Percentiles rank a stretch among this genome's conserved stretches.
Evolutionary conservation across 768 basidiomycete genomes (phyloP).

Genomic region (Auricularia sp.): DNA sequence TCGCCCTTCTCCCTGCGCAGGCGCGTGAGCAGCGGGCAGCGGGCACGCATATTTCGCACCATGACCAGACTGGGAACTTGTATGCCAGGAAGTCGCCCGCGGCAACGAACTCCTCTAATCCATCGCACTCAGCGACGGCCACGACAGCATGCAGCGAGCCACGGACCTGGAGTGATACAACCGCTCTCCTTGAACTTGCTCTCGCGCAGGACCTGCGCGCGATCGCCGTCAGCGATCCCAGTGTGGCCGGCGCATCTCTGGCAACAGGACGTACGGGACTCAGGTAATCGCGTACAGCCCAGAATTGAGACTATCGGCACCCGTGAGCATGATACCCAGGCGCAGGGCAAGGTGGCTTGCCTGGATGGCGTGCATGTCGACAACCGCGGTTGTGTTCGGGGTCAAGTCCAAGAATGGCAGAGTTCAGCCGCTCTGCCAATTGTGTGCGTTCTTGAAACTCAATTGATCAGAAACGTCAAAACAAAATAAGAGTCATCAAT

Average conservation of each 20-base stretch:
- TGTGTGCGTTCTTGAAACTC: neutral
- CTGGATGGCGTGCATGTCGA: conserved; percentile 13
- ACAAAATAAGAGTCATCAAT: neutral
- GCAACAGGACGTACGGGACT: conserved; percentile 57
- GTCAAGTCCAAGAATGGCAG: neutral
- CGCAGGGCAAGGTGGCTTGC: neutral
- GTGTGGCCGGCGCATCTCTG: conserved; percentile 10
- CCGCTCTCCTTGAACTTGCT: conserved; percentile 99
- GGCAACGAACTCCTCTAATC: conserved; percentile 92
- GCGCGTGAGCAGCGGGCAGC: conserved; percentile 2
- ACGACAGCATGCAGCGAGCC: neutral
- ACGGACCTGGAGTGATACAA: conserved; percentile 82
- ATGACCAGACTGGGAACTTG: conserved; percentile 98
- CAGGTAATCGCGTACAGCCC: conserved; percentile 90
- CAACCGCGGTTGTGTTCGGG: neutral
- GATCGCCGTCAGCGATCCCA: conserved; percentile 17
- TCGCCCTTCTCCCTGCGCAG: conserved; percentile 83
- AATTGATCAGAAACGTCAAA: neutral
- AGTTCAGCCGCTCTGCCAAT: neutral
- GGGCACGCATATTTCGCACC: conserved; percentile 40
- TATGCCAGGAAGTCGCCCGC: conserved; percentile 95
- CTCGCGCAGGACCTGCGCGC: conserved; percentile 78
- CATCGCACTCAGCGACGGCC: conserved; percentile 2
- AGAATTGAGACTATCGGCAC: conserved; percentile 68
- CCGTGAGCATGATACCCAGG: conserved; percentile 8